Evolutionary conservation across 208 protist genomes (phyloP), one percentile per base, ranked within the genome.

Genomic region (Blechomonas ayalai): DNA sequence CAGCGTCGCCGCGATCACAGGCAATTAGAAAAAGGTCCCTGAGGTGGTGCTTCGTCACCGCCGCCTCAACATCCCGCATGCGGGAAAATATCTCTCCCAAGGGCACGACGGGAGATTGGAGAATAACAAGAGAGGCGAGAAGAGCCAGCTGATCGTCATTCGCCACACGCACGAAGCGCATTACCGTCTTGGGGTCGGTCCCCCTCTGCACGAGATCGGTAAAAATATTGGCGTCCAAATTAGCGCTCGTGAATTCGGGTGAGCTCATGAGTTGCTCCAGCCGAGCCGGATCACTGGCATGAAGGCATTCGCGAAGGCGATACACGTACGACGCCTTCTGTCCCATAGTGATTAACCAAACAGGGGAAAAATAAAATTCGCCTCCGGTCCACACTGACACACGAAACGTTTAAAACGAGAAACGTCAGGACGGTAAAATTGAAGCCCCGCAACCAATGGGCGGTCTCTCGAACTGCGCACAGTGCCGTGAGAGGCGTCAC

Each of bases 101-200:
- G 2, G 68, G 63, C 20, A 86, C 43, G 5, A 74, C 60, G 48
- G 69, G 59, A 31, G 39, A 55, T 40, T 87, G 68, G 23, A 92
- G 34, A 24, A 92, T 75, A 1, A 61, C 50, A n/a, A 55, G 56
- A 12, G 77, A 68, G 19, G 84, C 60, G 0, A 87, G 45, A 27
- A 73, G 43, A 8, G 76, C 69, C 3, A 92, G 62, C 50, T 92
- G 76, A 20, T 74, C 61, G 36, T 92, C 84, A 24, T 63, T 75
- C 6, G 67, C 75, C 0, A 67, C 32, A 41, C 75, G 61, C 5
- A 65, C 79, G 32, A 92, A 84, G 18, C 32, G 35, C 32, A 53
- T 43, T 20, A 82, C 65, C 5, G 64, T 72, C 1, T 61, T 52
- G 4, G 52, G 37, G 38, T 83, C 66, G 67, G 78, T 85, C 19